These are phyloP conservation scores for Nemania diffusa DNA, from an alignment of 2,329 filamentous ascomycete genomes.

Conservation along the genomic window DNA sequence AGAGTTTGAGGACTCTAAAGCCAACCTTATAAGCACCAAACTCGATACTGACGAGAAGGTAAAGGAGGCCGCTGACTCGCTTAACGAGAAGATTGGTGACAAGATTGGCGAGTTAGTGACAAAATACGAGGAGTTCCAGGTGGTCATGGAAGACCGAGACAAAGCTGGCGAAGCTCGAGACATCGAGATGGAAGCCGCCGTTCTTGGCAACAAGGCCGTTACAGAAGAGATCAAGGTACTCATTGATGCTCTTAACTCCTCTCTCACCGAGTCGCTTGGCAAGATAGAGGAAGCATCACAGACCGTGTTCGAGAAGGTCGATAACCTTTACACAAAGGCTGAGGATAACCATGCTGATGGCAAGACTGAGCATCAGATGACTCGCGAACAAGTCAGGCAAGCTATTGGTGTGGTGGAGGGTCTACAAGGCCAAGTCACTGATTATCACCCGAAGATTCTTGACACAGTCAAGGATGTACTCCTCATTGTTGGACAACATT, in stretches of 20 bases:
- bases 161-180: constrained; percentile 79
- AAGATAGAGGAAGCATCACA: constrained; percentile 89
- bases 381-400: constrained; percentile 82
- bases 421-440: constrained; percentile 80
- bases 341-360: constrained; percentile 79
- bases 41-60: constrained; percentile 86
- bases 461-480: constrained; percentile 88
- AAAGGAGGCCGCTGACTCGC: constrained; percentile 64
- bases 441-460: constrained; percentile 89
- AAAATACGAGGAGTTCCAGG: constrained; percentile 89
- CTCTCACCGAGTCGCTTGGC: constrained; percentile 83
- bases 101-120: constrained; percentile 79
- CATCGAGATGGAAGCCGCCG: constrained; percentile 75
- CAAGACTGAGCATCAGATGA: constrained; percentile 83
- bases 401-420: constrained; percentile 77
- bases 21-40: constrained; percentile 81
- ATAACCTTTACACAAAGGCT: constrained; percentile 78
- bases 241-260: constrained; percentile 84
- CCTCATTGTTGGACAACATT: constrained; percentile 83
- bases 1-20: constrained; percentile 88
- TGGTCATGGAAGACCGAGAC: constrained; percentile 76
- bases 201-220: constrained; percentile 79
- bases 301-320: constrained; percentile 84
- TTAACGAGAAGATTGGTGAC: constrained; percentile 68
- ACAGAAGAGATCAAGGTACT: constrained; percentile 88